A percentile compares a stretch with the other conserved stretches of the same genome.
phyloP scores from a whole-genome alignment of 495 filamentous ascomycete species.

The Clohesyomyces aquaticus region DNA sequence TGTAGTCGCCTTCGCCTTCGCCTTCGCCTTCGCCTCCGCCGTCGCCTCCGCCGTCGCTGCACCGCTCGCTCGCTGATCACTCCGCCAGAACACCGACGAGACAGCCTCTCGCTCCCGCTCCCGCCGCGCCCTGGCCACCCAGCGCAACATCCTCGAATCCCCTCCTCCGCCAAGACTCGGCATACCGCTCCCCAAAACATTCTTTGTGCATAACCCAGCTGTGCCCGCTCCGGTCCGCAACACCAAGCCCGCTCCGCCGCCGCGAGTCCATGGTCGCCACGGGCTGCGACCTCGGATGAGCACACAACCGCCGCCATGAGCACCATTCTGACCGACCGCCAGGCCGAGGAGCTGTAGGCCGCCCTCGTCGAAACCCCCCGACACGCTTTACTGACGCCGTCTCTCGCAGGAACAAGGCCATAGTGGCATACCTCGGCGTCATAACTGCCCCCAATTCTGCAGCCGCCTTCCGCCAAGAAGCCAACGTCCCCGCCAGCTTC shows the following conservation, averaged over 20 bases:
- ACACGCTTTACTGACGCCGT: constrained; percentile 31
- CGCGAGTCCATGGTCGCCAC: constrained; percentile 30
- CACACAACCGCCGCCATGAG: constrained; percentile 59
- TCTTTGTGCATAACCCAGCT: constrained; percentile 4
- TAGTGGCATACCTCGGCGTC: constrained; percentile 85
- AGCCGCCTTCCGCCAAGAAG: constrained; percentile 66
- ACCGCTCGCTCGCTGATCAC: not conserved
- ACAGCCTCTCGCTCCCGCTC: not conserved
- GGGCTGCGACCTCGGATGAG: constrained; percentile 20
- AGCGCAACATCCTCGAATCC: constrained; percentile 1
- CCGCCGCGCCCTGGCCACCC: not conserved
- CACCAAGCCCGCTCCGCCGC: not conserved
- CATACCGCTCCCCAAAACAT: constrained; percentile 13
- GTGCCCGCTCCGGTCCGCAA: not conserved
- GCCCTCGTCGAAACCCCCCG: not conserved
- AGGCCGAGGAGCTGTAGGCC: constrained; percentile 84
- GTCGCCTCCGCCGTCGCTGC: too few relatives aligned
- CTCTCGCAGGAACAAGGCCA: constrained; percentile 77
- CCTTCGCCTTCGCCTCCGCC: not conserved
- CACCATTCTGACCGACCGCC: constrained; percentile 74
- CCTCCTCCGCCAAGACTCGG: constrained; percentile 19
- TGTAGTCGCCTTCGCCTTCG: not conserved
- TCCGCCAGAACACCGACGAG: not conserved
- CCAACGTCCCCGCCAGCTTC: constrained; percentile 68
- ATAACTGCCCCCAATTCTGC: constrained; percentile 69